A percentile compares a stretch with the other conserved stretches of the same genome.
phyloP scores from a whole-genome alignment of 2,329 filamentous ascomycete genomes.

The Cladosporium sp. region DNA sequence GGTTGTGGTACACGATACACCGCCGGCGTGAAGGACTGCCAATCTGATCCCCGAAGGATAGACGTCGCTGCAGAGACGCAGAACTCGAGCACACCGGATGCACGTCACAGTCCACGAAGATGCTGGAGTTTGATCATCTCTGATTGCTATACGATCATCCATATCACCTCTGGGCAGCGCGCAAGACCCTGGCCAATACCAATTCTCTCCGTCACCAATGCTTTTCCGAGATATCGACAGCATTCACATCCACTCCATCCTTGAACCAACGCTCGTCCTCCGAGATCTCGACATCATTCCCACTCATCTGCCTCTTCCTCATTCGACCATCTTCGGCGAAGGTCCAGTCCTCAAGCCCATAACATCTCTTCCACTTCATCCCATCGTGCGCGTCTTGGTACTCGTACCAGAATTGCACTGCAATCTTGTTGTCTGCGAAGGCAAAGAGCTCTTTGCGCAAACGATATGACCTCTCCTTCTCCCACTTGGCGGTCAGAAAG shows the following conservation, averaged over 20 bases:
- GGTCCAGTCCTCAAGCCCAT: constrained; percentile 78
- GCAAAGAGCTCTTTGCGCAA: constrained; percentile 82
- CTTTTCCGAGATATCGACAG: constrained; percentile 61
- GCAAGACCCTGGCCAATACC: not conserved
- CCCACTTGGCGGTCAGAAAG: constrained; percentile 72
- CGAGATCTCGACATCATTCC: constrained; percentile 62
- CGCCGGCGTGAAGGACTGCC: constrained; percentile 50
- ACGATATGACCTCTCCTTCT: constrained; percentile 64
- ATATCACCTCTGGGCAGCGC: not conserved
- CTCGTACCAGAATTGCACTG: constrained; percentile 90
- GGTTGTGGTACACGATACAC: constrained; percentile 78
- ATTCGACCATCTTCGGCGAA: constrained; percentile 67
- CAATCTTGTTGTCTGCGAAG: constrained; percentile 70
- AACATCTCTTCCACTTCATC: constrained; percentile 77
- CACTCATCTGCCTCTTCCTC: constrained; percentile 73
- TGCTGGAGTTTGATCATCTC: too few relatives aligned
- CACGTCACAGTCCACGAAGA: too few relatives aligned
- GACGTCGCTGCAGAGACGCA: too few relatives aligned
- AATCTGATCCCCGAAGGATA: too few relatives aligned
- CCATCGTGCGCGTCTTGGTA: constrained; percentile 63
- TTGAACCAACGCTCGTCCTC: constrained; percentile 65
- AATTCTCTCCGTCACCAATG: constrained; percentile 52
- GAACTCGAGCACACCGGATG: too few relatives aligned
- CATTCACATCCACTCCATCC: constrained; percentile 65
- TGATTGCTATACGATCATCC: not conserved